Conservation (phyloP, 768 basidiomycete species). For the Sarcodon sp. region DNA sequence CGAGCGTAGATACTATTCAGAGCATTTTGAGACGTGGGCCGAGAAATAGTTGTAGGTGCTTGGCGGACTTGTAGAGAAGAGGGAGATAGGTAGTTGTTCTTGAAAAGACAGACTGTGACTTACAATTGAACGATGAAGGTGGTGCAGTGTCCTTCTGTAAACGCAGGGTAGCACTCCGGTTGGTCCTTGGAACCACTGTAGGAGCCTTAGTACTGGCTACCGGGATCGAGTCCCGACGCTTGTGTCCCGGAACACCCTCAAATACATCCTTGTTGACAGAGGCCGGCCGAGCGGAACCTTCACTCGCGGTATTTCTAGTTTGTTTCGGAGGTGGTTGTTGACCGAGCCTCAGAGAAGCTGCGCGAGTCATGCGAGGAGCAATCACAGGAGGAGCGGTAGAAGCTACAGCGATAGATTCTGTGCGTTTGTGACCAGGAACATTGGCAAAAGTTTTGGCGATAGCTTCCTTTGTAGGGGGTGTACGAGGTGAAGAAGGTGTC, state of each 20-base stretch:
- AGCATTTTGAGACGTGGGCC: constrained; percentile 30
- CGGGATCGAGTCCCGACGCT: constrained; percentile 60
- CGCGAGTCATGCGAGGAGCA: constrained; percentile 64
- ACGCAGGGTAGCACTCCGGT: constrained; percentile 29
- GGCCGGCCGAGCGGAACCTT: constrained; percentile 8
- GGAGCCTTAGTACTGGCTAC: constrained; percentile 43
- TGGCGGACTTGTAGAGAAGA: constrained; percentile 28
- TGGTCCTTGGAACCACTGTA: constrained; percentile 28
- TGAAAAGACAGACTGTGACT: constrained; percentile 17
- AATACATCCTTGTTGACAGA: constrained; percentile 35
- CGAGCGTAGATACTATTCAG: constrained; percentile 4
- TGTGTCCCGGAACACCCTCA: constrained; percentile 78
- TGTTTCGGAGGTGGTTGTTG: constrained; percentile 27
- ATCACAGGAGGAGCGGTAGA: constrained; percentile 62
- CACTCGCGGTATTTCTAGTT: constrained; percentile 6
- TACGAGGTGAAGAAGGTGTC: constrained; percentile 28
- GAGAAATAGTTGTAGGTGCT: constrained; percentile 23
- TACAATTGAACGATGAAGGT: constrained; percentile 62
- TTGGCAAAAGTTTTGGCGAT: constrained; percentile 56
- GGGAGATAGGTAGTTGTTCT: neutral
- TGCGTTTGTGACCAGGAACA: constrained; percentile 74
- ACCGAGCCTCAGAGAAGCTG: constrained; percentile 58
- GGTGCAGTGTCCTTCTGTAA: constrained; percentile 32
- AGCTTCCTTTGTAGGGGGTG: constrained; percentile 46
- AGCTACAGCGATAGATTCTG: constrained; percentile 54